These are phyloP conservation scores for Aspergillus luchuensis DNA, from an alignment of 2,329 filamentous ascomycete genomes.

Conservation along the genomic window DNA sequence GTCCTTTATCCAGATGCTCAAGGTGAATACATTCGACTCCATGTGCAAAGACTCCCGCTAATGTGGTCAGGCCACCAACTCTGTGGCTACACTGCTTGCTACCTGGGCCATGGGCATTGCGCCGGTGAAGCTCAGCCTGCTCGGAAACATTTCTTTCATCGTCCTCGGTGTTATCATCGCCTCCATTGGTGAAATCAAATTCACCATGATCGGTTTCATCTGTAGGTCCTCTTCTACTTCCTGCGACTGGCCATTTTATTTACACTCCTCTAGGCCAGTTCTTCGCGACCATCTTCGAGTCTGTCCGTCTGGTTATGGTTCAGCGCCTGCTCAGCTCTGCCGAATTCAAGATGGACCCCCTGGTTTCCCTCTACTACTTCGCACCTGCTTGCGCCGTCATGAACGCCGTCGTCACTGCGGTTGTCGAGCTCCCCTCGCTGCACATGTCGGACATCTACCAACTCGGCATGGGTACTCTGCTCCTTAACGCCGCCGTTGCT, in stretches of 20 bases:
- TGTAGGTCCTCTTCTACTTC: slow-evolving; percentile 56
- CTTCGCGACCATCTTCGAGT: slow-evolving; percentile 75
- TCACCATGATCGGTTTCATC: slow-evolving; percentile 64
- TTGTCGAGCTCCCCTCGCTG: slow-evolving; percentile 66
- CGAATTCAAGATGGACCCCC: slow-evolving; percentile 81
- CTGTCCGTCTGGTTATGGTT: slow-evolving; percentile 77
- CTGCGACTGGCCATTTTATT: slow-evolving; percentile 48
- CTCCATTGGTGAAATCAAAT: slow-evolving; percentile 91
- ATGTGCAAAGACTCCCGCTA: slow-evolving; percentile 19
- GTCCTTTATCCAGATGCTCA: slow-evolving; percentile 98
- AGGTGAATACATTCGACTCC: slow-evolving; percentile 58
- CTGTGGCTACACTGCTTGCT: slow-evolving; percentile 84
- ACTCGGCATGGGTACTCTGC: slow-evolving; percentile 64
- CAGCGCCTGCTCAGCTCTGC: slow-evolving; percentile 73
- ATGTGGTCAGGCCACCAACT: slow-evolving; percentile 73
- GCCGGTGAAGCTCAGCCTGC: slow-evolving; percentile 77
- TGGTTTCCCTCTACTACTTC: slow-evolving; percentile 87
- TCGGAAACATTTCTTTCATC: slow-evolving; percentile 90
- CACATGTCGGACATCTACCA: slow-evolving; percentile 71
- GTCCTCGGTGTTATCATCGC: slow-evolving; percentile 92
- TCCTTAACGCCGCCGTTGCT: slow-evolving; percentile 72
- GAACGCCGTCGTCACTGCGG: slow-evolving; percentile 68
- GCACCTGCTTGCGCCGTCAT: slow-evolving; percentile 77
- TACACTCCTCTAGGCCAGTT: slow-evolving; percentile 67
- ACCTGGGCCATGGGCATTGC: slow-evolving; percentile 84